Evolutionary conservation across 2,329 filamentous ascomycete genomes (phyloP), one percentile per base, ranked within the genome.

Genomic region (Phyllosticta ampelicida): DNA sequence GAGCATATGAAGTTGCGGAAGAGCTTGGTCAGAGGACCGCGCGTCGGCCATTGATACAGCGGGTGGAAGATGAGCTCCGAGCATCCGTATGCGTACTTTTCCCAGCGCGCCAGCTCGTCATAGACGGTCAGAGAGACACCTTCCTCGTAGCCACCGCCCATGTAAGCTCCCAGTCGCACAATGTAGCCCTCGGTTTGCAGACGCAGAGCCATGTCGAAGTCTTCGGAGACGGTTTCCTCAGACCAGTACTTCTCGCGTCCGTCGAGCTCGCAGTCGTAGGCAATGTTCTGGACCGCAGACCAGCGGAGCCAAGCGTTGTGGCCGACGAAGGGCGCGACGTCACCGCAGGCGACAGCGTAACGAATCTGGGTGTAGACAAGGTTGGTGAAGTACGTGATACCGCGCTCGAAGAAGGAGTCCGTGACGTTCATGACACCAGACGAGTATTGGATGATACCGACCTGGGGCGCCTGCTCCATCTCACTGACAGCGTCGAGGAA

Each of bases 81-180:
- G 73, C 89, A 91, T 44, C 88, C 87, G 65, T 90, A 91, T 2
- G 88, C 89, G 68, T 90, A 90, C 73, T 92, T 92, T 68, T 92
- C 88, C 88, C 89, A 92, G 59, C 88, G 85, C 1, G 87, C 86
- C 60, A 92, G 78, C 71, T 92, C 89, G 71, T 92, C 88, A 68
- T 92, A 90, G 9, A 92, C 87, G 0, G 88, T 92, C 59, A 92
- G 76, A 1, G 88, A 91, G 56, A 92, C 88, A 63, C 89, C 88
- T 69, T 92, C 88, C 69, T 90, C 86, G 77, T 90, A 90, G 53
- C 84, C 86, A n/a, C 86, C 83, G 44, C 84, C 84, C 6, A 84
- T 84, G 79, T 87, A 90, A 19, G 85, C 82, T 9, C 84, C 86
- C 21, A 90, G 77, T 28, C 87, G 85, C 64, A 89, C 85, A 62